Base-by-base conservation (phyloP, 768 basidiomycete genomes). In the Piloderma croceum region DNA sequence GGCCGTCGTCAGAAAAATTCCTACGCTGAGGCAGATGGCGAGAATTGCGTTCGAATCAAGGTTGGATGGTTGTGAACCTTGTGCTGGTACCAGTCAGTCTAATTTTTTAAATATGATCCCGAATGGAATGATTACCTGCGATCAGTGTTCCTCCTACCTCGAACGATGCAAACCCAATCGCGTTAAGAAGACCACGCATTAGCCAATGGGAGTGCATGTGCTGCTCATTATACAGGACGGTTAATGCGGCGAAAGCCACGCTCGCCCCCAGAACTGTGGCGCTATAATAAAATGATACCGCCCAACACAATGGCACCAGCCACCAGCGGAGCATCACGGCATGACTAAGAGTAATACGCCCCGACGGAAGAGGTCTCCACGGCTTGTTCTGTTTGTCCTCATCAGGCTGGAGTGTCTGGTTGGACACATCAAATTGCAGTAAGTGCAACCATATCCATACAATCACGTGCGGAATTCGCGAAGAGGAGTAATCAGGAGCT, bases 151-250 rank as follows among this genome's bases (percentile, higher is more conserved):
- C 63, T 7, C 68, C 68, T 1, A 56, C 50, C 43, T 70, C 63
- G 40, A 70, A 67, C 25, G 59, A 39, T 15, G 61, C 61, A 35
- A 58, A 62, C 23, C 66, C 68, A n/a, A 57, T 41, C 7, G 62
- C 65, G 27, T 63, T 67, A 31, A 65, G 36, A 1, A 54, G 27
- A 39, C 66, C 63, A 36, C 68, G 60, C 17, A 57, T 48, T 20
- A 62, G 29, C 69, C 69, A 67, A 37, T 59, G 48, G 17, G 36
- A 32, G 20, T 58, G 29, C 29, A 29, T n/a, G 47, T 69, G 60
- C 0, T 59, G 61, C 33, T 73, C 69, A 33, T 71, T 66, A 47
- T 71, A 71, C 45, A 62, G 50, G 9, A 53, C 43, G 0, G 64
- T 59, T 25, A 62, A 50, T 15, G 60, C 37, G 23, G 61, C 53